phyloP scores from a whole-genome alignment of 1,139 yeast genomes.

The Martiniozyma asiatica region DNA sequence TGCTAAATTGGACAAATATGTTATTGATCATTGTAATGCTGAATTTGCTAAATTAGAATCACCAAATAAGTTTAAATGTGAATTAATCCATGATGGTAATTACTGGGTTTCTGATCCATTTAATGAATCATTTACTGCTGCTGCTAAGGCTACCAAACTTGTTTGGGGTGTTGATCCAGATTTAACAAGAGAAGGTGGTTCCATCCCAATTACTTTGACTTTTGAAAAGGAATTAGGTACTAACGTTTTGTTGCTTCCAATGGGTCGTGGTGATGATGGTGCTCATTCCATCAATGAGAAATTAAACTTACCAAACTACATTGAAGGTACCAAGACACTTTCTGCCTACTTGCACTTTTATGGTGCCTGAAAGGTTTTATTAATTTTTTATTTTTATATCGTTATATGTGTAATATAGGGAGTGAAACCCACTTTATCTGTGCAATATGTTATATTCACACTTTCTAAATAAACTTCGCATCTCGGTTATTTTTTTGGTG shows the following conservation, averaged over 20 bases:
- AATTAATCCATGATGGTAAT: conserved; percentile 84
- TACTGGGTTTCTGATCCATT: conserved; percentile 95
- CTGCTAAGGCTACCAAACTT: conserved; percentile 82
- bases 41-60: conserved; percentile 59
- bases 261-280: conserved; percentile 99
- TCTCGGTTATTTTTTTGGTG: too few relatives aligned
- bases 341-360: conserved; percentile 89
- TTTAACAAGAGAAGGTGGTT: conserved; percentile 96
- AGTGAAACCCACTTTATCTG: too few relatives aligned
- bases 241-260: conserved; percentile 78
- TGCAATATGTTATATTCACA: too few relatives aligned
- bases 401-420: too few relatives aligned
- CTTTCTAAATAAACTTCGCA: too few relatives aligned
- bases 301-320: conserved; percentile 75
- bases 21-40: conserved; percentile 54
- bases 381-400: too few relatives aligned
- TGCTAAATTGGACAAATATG: conserved; percentile 64
- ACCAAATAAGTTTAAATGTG: conserved; percentile 61
- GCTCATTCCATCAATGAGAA: conserved; percentile 98
- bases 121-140: conserved; percentile 89
- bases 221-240: conserved; percentile 82
- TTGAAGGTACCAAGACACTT: conserved; percentile 87
- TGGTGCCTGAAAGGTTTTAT: too few relatives aligned
- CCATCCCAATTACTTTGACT: conserved; percentile 89
- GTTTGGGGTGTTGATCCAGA: conserved; percentile 96